Conservation (phyloP, 1,284 basidiomycete genomes). For the Ceratorhiza oryzae-sativae region DNA sequence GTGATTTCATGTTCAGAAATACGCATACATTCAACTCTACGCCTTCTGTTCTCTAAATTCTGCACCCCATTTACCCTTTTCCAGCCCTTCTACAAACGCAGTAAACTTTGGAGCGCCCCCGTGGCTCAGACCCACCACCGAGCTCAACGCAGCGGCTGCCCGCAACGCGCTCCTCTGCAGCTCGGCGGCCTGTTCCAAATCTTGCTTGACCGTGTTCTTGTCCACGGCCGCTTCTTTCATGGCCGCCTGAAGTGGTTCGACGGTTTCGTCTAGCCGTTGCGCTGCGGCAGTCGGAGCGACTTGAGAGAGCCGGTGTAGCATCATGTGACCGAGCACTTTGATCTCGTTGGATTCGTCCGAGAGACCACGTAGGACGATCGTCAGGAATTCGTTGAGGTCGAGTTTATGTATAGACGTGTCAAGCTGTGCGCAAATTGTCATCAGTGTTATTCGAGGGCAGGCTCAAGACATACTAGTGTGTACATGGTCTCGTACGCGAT, state of each 20-base stretch:
- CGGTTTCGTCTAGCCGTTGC: conserved; percentile 87
- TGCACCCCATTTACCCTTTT: conserved; percentile 67
- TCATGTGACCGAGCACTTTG: conserved; percentile 95
- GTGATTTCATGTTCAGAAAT: not conserved
- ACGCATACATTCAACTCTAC: not conserved
- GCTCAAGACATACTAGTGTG: conserved; percentile 65
- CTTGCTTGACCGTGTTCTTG: conserved; percentile 97
- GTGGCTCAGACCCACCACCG: conserved; percentile 59
- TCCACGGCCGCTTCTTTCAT: conserved; percentile 91
- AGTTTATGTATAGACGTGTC: conserved; percentile 89
- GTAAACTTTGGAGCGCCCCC: conserved; percentile 74
- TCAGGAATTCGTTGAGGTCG: conserved; percentile 85
- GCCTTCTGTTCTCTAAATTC: conserved; percentile 69
- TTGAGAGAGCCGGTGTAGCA: conserved; percentile 88
- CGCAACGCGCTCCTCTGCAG: conserved; percentile 87
- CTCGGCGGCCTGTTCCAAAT: conserved; percentile 92
- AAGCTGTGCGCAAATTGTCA: conserved; percentile 59
- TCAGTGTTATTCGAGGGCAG: not conserved
- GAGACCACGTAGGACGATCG: conserved; percentile 82
- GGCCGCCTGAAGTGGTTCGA: conserved; percentile 80
- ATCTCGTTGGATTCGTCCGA: conserved; percentile 93
- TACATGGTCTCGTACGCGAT: conserved; percentile 98
- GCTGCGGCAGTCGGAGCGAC: conserved; percentile 82
- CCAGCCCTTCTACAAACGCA: conserved; percentile 72
- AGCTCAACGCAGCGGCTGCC: conserved; percentile 85